A percentile compares a stretch with the other conserved stretches of the same genome.
phyloP scores from a whole-genome alignment of 176 grass and related monocot species.

The Thinopyrum elongatum region DNA sequence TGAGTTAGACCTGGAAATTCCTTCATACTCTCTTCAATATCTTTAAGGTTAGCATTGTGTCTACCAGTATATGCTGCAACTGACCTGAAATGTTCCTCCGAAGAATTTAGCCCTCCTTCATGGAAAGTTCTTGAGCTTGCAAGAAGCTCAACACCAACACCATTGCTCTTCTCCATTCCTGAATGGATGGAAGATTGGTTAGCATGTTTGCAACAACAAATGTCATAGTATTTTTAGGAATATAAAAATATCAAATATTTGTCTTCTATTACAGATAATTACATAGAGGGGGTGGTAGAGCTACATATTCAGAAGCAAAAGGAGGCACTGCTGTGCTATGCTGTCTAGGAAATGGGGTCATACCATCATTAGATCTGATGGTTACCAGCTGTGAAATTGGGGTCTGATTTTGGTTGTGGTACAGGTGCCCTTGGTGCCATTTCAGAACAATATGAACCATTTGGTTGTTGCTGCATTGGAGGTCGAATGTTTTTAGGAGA shows the following conservation, averaged over 20 bases:
- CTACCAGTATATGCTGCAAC: conserved; percentile 41
- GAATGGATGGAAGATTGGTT: conserved; percentile 23
- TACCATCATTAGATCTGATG: conserved; percentile 30
- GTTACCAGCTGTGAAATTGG: conserved; percentile 26
- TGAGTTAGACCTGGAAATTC: conserved; percentile 35
- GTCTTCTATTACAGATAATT: conserved; percentile 33
- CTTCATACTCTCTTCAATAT: conserved; percentile 46
- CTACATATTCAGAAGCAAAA: conserved; percentile 48
- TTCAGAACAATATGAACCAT: conserved; percentile 34
- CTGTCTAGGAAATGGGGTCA: conserved; percentile 31
- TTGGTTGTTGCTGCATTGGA: conserved; percentile 27
- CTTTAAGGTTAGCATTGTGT: conserved; percentile 28
- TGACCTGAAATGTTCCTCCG: conserved; percentile 27
- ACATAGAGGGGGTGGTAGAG: conserved; percentile 20
- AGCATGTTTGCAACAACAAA: conserved; percentile 23
- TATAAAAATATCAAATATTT: not conserved
- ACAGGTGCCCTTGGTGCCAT: conserved; percentile 27
- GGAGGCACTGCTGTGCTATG: conserved; percentile 34
- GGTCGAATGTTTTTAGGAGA: conserved; percentile 31
- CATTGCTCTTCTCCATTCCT: conserved; percentile 43
- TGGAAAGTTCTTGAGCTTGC: conserved; percentile 21
- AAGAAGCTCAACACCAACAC: conserved; percentile 19
- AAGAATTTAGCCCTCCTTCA: conserved; percentile 32
- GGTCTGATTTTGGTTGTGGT: conserved; percentile 31
- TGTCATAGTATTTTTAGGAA: not conserved